These are phyloP conservation scores for Marasmius fiardii DNA, from an alignment of 1,284 basidiomycete genomes.

Conservation along the genomic window DNA sequence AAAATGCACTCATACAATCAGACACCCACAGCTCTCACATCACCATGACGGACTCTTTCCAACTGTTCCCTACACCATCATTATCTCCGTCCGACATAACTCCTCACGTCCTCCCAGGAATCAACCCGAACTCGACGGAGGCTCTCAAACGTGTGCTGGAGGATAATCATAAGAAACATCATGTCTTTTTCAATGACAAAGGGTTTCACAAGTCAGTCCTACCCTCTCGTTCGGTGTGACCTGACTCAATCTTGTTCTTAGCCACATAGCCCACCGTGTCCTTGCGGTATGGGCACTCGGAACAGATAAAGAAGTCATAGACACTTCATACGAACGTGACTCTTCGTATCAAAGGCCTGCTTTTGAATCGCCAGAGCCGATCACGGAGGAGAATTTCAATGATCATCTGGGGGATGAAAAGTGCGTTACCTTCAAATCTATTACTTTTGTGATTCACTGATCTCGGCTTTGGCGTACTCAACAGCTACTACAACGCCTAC, in stretches of 20 bases:
- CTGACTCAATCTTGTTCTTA: slow-evolving; percentile 20
- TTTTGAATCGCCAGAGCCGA: slow-evolving; percentile 37
- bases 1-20: too few relatives aligned
- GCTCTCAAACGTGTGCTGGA: slow-evolving; percentile 31
- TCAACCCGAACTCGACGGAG: slow-evolving; percentile 27
- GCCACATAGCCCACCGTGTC: slow-evolving; percentile 49
- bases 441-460: too few relatives aligned
- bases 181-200: slow-evolving; percentile 41
- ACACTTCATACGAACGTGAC: slow-evolving; percentile 41
- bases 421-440: too few relatives aligned
- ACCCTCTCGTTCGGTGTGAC: background rate
- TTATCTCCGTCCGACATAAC: slow-evolving; percentile 17
- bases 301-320: slow-evolving; percentile 35
- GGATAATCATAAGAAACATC: slow-evolving; percentile 40
- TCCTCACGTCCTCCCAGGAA: slow-evolving; percentile 26
- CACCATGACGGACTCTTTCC: too few relatives aligned
- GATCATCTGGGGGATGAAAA: slow-evolving; percentile 46
- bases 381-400: slow-evolving; percentile 42
- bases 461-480: too few relatives aligned
- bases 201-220: slow-evolving; percentile 41
- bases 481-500: slow-evolving; percentile 58
- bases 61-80: slow-evolving; percentile 13
- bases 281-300: slow-evolving; percentile 51
- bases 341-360: slow-evolving; percentile 34
- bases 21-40: too few relatives aligned